phyloP scores from a whole-genome alignment of 2,329 filamentous ascomycete genomes.

The Akanthomyces lecanii region DNA sequence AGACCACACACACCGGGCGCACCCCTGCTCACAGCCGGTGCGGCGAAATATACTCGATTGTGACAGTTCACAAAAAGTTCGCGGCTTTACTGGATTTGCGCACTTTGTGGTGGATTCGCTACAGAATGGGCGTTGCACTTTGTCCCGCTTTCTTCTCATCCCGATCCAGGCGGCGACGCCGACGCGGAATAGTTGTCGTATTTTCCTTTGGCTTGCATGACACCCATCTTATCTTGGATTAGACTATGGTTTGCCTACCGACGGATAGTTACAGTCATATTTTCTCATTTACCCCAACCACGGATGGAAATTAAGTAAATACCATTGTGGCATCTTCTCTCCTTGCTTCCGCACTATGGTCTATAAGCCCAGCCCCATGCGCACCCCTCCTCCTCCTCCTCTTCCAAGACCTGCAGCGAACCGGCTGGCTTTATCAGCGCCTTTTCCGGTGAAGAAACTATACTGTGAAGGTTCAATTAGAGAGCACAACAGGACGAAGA shows the following conservation, averaged over 20 bases:
- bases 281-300: too few species aligned
- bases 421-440: not conserved
- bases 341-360: not conserved
- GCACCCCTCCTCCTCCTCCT: not conserved
- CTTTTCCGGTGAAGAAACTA: not conserved
- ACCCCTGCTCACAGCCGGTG: not conserved
- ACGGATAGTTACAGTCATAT: too few species aligned
- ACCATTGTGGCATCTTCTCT: conserved; percentile 1
- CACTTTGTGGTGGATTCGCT: not conserved
- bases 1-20: not conserved
- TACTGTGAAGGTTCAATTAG: not conserved
- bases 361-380: conserved; percentile 4
- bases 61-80: not conserved
- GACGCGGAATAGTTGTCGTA: not conserved
- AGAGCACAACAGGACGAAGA: too few species aligned
- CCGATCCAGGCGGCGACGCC: not conserved
- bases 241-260: too few species aligned
- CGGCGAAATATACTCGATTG: not conserved
- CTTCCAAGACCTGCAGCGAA: not conserved
- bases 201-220: not conserved
- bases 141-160: not conserved
- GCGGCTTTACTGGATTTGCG: not conserved
- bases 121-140: not conserved
- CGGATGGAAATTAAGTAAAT: too few species aligned
- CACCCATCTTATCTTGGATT: not conserved